These are phyloP conservation scores for Pleurotus tuber-regium DNA, from an alignment of 768 basidiomycete species.

Conservation along the genomic window DNA sequence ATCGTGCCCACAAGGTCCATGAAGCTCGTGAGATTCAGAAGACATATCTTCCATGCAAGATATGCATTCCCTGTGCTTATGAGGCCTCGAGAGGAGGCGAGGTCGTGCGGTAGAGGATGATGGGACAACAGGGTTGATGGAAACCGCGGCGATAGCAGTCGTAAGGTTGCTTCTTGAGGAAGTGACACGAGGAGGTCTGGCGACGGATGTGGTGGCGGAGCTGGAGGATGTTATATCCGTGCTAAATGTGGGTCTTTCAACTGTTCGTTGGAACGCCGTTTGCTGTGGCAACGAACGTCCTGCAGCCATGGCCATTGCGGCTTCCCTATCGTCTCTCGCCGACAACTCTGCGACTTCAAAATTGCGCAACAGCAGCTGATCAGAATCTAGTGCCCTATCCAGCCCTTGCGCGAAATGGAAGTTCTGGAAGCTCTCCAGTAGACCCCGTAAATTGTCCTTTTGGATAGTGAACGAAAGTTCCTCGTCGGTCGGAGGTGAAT, in stretches of 20 bases:
- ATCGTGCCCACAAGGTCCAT: conserved; percentile 34
- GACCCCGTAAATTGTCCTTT: conserved; percentile 28
- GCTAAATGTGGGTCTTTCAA: background rate
- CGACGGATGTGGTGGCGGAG: background rate
- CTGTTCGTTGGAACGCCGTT: conserved; percentile 12
- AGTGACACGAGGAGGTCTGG: background rate
- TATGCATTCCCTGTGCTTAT: conserved; percentile 10
- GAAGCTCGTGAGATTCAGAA: conserved; percentile 6
- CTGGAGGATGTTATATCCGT: background rate
- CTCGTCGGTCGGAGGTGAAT: conserved; percentile 35
- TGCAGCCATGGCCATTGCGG: conserved; percentile 34
- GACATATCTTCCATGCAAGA: conserved; percentile 10
- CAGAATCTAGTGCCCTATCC: conserved; percentile 35
- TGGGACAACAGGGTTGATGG: background rate
- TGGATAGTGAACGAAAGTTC: conserved; percentile 44
- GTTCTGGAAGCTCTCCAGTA: conserved; percentile 33
- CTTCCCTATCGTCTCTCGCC: conserved; percentile 38
- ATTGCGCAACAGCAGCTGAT: conserved; percentile 29
- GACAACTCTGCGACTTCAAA: conserved; percentile 31
- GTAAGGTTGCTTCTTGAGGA: background rate
- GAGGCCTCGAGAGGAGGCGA: background rate
- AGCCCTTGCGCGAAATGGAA: conserved; percentile 39
- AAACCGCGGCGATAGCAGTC: background rate
- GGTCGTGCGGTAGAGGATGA: background rate
- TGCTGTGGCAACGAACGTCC: conserved; percentile 28